phyloP scores from a whole-genome alignment of 2,329 filamentous ascomycete species.

The Sarocladium oryzae region DNA sequence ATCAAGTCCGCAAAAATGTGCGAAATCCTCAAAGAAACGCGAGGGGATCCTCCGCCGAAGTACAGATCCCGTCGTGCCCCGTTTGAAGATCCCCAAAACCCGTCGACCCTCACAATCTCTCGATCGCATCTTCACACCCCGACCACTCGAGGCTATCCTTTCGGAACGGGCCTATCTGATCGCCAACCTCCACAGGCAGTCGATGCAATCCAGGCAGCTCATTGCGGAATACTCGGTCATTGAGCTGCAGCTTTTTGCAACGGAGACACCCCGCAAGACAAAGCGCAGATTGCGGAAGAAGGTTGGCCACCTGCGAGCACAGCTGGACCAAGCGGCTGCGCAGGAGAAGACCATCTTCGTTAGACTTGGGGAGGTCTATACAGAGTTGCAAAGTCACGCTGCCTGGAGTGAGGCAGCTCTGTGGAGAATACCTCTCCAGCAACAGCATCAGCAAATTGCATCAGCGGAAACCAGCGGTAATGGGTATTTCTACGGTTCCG shows the following conservation, averaged over 20 bases:
- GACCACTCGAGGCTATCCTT: conserved; percentile 35
- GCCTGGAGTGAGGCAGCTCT: conserved; percentile 20
- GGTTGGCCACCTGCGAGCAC: conserved; percentile 32
- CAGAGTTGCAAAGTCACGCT: conserved; percentile 41
- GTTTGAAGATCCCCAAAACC: conserved; percentile 3
- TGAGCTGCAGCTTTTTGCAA: conserved; percentile 25
- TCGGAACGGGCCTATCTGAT: conserved; percentile 42
- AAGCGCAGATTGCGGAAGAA: conserved; percentile 33
- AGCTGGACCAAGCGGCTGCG: conserved; percentile 36
- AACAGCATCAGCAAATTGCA: background rate
- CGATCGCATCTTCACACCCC: conserved; percentile 26
- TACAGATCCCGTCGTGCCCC: conserved; percentile 9
- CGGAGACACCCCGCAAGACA: conserved; percentile 17
- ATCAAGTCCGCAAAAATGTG: background rate
- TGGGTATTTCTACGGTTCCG: background rate
- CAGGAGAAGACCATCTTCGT: conserved; percentile 40
- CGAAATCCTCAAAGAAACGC: conserved; percentile 8
- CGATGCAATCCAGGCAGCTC: conserved; percentile 28
- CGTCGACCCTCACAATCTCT: conserved; percentile 10
- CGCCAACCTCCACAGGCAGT: conserved; percentile 33
- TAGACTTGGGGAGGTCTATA: conserved; percentile 41
- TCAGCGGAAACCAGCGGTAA: background rate
- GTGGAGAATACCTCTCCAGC: conserved; percentile 3
- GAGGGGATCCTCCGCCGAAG: background rate
- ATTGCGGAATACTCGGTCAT: conserved; percentile 30